Evolutionary conservation across 768 basidiomycete genomes (phyloP), one percentile per base, ranked within the genome.

Genomic region (Vararia minispora): DNA sequence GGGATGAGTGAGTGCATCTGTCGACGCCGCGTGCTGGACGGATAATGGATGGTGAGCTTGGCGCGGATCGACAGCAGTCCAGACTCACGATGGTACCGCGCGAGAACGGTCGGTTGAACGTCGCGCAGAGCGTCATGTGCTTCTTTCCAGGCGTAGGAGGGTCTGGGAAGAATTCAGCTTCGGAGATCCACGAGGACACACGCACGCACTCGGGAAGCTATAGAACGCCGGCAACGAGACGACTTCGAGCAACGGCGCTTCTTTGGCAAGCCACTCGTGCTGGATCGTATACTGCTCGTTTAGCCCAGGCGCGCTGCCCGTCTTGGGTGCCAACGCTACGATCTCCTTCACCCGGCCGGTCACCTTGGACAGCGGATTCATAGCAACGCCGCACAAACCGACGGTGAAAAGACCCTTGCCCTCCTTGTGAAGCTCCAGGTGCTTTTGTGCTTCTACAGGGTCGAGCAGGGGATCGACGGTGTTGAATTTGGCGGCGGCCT

Each of bases 21-120:
- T 39, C 11, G 58, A 59, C 1, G 34, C 44, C 5, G 58, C 50
- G 37, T 58, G 56, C 54, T 58, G 56, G 51, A 37, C 30, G 3
- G 13, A 22, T 35, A 4, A 30, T 36, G 12, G n/a, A n/a, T n/a
- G 18, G 24, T 13, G 22, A 28, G n/a, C 6, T 21, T 34, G 23
- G 6, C 16, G 26, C 20, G 3, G 31, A 12, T 12, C 12, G 5
- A 20, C n/a, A 33, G 13, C 17, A 28, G 3, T 12, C 24, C 23
- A 16, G 6, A 56, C 65, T 27, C 35, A 70, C 70, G 40, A 75
- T 66, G 0, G 65, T 60, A 1, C 74, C 72, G 10, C 71, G 54
- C 8, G 66, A 69, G 44, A 71, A 61, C 2, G 59, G 58, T 33
- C 73, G 65, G 38, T 68, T 67, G n/a, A 60, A 44, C 1, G 58